Conservation (phyloP, 768 basidiomycete genomes). For the Sarcodon sp. region DNA sequence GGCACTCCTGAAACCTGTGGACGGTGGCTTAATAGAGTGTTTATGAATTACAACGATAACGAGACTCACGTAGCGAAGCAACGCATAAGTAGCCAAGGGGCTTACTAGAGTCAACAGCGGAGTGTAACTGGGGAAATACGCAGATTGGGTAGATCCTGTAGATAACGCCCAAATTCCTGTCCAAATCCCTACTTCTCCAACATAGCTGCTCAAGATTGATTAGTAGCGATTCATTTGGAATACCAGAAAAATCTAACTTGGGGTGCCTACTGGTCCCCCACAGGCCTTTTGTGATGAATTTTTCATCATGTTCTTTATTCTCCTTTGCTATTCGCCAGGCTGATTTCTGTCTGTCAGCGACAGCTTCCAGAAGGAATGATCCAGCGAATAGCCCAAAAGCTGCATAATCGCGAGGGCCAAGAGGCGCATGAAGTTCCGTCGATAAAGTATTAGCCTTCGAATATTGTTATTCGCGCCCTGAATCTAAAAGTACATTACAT, state of each 20-base stretch:
- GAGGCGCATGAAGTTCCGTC: slow-evolving; percentile 29
- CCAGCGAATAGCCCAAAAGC: slow-evolving; percentile 38
- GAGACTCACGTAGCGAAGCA: slow-evolving; percentile 51
- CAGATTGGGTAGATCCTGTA: slow-evolving; percentile 29
- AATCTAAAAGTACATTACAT: slow-evolving; percentile 1
- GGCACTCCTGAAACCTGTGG: slow-evolving; percentile 17
- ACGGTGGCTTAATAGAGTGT: too few relatives aligned
- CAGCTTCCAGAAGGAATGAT: slow-evolving; percentile 46
- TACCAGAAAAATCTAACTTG: slow-evolving; percentile 32
- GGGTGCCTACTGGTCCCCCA: slow-evolving; percentile 64
- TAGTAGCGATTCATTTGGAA: background rate
- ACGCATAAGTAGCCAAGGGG: slow-evolving; percentile 50
- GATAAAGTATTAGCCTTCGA: slow-evolving; percentile 39
- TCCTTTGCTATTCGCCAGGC: slow-evolving; percentile 47
- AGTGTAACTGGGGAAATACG: slow-evolving; percentile 30
- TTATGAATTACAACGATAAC: slow-evolving; percentile 15
- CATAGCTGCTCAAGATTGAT: slow-evolving; percentile 33
- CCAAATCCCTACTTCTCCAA: slow-evolving; percentile 63
- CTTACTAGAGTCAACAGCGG: slow-evolving; percentile 37
- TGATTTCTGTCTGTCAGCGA: slow-evolving; percentile 55
- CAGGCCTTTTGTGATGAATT: slow-evolving; percentile 54
- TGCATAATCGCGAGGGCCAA: slow-evolving; percentile 41
- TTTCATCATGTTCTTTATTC: slow-evolving; percentile 52
- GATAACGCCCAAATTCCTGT: slow-evolving; percentile 51
- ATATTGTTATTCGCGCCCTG: slow-evolving; percentile 1